Conservation (phyloP, 495 filamentous ascomycete species). For the Neurospora terricola region DNA sequence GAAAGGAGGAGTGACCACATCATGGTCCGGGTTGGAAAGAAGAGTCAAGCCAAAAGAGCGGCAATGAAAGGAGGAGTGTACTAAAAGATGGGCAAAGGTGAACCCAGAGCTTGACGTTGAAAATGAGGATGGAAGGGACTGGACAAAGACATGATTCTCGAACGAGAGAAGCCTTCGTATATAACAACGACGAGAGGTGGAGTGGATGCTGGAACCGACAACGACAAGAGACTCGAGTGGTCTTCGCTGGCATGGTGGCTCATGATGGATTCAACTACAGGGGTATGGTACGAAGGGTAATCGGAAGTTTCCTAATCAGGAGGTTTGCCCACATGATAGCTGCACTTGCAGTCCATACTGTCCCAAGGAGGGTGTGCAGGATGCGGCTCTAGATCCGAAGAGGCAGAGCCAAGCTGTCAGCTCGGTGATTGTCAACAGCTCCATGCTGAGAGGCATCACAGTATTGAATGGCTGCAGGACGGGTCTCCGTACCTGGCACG, state of each 20-base stretch:
- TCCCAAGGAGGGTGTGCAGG: background rate
- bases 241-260: background rate
- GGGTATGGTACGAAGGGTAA: constrained; percentile 1
- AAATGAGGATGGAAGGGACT: background rate
- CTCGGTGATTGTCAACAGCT: constrained; percentile 4
- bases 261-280: background rate
- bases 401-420: background rate
- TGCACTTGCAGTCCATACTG: background rate
- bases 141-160: background rate
- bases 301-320: background rate
- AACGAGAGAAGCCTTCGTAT: background rate
- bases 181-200: background rate
- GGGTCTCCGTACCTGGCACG: constrained; percentile 1
- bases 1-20: constrained; percentile 7
- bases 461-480: constrained; percentile 6
- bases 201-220: background rate
- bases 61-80: background rate
- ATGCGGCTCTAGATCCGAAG: background rate
- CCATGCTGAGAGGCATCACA: background rate
- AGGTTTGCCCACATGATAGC: background rate
- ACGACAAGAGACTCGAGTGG: background rate
- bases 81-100: background rate
- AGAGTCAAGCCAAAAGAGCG: background rate
- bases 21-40: constrained; percentile 5
- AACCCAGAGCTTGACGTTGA: background rate